Evolutionary conservation across 805 yeast species (phyloP), one percentile per base, ranked within the genome.

Genomic region (Priceomyces carsonii): DNA sequence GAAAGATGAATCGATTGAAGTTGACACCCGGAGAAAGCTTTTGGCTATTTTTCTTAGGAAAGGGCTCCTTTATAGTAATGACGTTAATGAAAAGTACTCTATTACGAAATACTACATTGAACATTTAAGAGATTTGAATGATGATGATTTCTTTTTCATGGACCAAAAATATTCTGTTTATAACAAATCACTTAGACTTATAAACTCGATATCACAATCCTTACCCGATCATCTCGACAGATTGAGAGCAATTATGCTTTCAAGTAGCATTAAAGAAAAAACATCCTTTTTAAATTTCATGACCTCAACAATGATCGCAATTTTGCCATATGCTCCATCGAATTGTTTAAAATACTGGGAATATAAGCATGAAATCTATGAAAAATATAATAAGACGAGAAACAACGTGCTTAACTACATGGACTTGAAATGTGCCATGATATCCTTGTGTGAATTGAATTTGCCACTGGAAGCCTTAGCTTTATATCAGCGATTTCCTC

Each of bases 401-500:
- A 7, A 24, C 8, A 36, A 33, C 6, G 28, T 26, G 7, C 31
- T 47, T 13, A 45, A 35, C 15, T 26, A 35, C 13, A 34, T 29
- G 2, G 72, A 66, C 41, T 51, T 67, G 36, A 52, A 52, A 10
- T 36, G 43, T 15, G 50, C 53, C 12, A 67, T 67, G 71, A 32
- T 19, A 9, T 61, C 71, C 5, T 46, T 50, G 22, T 44, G 44
- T 21, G 21, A 42, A 10, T 31, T 54, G 18, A 46, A 55, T 20
- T 37, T 51, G 6, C 50, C 47, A 42, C 48, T 47, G 10, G 41
- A 41, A 19, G 57, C 55, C 3, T 20, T 56, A 8, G 46, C 52
- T 1, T 36, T 67, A 2, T 73, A 76, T 48, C 48, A 63, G 6
- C 32, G 49, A 8, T 38, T 63, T 42, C 67, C 72, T 0, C 36